Percentiles rank a stretch among this genome's conserved stretches.
Evolutionary conservation across 371 early-diverging fungal genomes (phyloP).

Genomic region (Lichtheimia hyalospora): DNA sequence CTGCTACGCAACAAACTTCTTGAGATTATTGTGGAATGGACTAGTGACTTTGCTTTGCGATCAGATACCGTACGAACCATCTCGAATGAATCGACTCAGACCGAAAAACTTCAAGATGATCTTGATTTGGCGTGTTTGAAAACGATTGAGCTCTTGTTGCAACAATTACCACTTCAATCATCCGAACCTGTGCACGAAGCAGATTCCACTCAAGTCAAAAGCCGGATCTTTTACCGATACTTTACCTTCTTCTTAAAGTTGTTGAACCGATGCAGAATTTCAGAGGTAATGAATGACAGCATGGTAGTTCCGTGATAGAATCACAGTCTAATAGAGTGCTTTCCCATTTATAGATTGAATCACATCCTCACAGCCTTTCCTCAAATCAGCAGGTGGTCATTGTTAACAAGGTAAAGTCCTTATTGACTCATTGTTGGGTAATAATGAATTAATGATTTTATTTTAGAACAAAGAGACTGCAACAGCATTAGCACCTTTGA

Average conservation of each 20-base stretch:
- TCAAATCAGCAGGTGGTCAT: slow-evolving; percentile 9
- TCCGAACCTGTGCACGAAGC: slow-evolving; percentile 65
- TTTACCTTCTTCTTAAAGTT: slow-evolving; percentile 88
- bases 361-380: not conserved
- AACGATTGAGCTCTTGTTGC: slow-evolving; percentile 76
- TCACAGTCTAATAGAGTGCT: not conserved
- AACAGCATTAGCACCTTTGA: slow-evolving; percentile 58
- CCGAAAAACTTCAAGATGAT: slow-evolving; percentile 72
- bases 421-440: slow-evolving; percentile 8
- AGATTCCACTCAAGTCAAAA: slow-evolving; percentile 69
- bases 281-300: slow-evolving; percentile 26
- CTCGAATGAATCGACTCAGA: slow-evolving; percentile 44
- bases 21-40: slow-evolving; percentile 82
- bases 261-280: slow-evolving; percentile 77
- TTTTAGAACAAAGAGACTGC: slow-evolving; percentile 3
- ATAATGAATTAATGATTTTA: not conserved
- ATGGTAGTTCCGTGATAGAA: not conserved
- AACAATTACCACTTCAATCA: slow-evolving; percentile 82
- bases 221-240: slow-evolving; percentile 81
- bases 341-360: not conserved
- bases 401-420: slow-evolving; percentile 10
- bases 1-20: slow-evolving; percentile 78
- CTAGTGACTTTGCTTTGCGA: slow-evolving; percentile 58
- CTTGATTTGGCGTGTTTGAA: slow-evolving; percentile 82
- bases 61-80: slow-evolving; percentile 9